A percentile compares a stretch with the other conserved stretches of the same genome.
Conservation (phyloP, 2,329 filamentous ascomycete species). For the Arthrobotrys sphaeroides region DNA sequence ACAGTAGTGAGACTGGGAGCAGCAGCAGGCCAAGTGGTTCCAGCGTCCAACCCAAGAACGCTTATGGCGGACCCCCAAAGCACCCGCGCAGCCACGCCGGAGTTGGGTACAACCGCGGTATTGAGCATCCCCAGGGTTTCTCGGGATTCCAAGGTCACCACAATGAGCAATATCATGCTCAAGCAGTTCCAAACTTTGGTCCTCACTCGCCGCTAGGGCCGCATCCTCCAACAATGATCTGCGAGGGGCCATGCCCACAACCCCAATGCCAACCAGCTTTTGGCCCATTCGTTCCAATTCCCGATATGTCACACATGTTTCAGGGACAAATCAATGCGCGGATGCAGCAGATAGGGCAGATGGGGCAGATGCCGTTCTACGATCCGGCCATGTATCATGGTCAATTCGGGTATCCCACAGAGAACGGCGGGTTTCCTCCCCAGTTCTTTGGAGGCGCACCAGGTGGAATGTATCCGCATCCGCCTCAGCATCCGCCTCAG, state of each 20-base stretch:
- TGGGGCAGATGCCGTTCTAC: slow-evolving; percentile 5
- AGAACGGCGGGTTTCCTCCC: slow-evolving; percentile 4
- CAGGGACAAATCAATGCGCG: slow-evolving; percentile 19
- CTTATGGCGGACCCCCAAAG: slow-evolving; percentile 10
- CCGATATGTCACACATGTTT: slow-evolving; percentile 33
- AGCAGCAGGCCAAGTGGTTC: slow-evolving; percentile 1
- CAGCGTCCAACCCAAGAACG: background rate
- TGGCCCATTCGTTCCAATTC: background rate
- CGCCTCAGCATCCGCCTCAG: slow-evolving; percentile 22
- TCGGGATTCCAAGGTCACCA: background rate
- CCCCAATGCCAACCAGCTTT: slow-evolving; percentile 22
- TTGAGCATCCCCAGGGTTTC: background rate
- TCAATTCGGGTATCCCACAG: slow-evolving; percentile 12
- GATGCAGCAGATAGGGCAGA: slow-evolving; percentile 18
- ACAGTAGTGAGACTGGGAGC: background rate
- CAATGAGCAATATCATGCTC: slow-evolving; percentile 18
- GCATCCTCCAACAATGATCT: slow-evolving; percentile 37
- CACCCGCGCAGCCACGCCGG: background rate
- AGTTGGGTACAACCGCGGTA: slow-evolving; percentile 7
- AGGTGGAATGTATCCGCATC: slow-evolving; percentile 24
- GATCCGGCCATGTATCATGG: slow-evolving; percentile 40
- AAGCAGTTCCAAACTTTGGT: background rate
- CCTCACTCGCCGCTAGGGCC: slow-evolving; percentile 2
- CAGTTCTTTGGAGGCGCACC: slow-evolving; percentile 26
- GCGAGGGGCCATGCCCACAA: slow-evolving; percentile 41